A percentile compares a stretch with the other conserved stretches of the same genome.
These are phyloP conservation scores for Eremothecium gossypii DNA, from an alignment of 1,139 yeast species.

Conservation along the genomic window DNA sequence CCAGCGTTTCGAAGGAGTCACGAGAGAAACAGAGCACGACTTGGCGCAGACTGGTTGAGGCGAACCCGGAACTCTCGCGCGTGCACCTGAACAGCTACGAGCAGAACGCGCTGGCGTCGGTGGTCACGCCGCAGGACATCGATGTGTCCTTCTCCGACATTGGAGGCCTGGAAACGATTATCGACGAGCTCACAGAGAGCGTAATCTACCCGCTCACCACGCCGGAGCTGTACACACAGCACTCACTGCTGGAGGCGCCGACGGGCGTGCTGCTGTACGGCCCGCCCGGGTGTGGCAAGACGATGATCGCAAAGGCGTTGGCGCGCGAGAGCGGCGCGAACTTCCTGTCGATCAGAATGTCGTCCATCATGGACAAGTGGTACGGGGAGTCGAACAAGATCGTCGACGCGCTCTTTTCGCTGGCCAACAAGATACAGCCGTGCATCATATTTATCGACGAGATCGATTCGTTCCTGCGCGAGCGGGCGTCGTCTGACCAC, in stretches of 20 bases:
- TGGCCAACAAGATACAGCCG: slow-evolving; percentile 86
- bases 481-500: slow-evolving; percentile 77
- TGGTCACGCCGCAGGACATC: slow-evolving; percentile 78
- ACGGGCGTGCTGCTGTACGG: slow-evolving; percentile 91
- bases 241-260: slow-evolving; percentile 70
- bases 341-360: slow-evolving; percentile 86
- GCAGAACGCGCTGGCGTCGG: slow-evolving; percentile 60
- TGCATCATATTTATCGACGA: slow-evolving; percentile 94
- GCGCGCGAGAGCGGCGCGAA: slow-evolving; percentile 91
- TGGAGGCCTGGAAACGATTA: slow-evolving; percentile 77
- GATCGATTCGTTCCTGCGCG: slow-evolving; percentile 88
- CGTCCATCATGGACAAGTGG: slow-evolving; percentile 96
- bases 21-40: slow-evolving; percentile 60
- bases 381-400: slow-evolving; percentile 94
- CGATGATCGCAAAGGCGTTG: slow-evolving; percentile 93
- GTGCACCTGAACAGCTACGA: slow-evolving; percentile 68
- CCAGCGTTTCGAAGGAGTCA: slow-evolving; percentile 52
- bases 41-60: slow-evolving; percentile 46
- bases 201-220: slow-evolving; percentile 81
- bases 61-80: slow-evolving; percentile 49
- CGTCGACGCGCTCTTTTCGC: slow-evolving; percentile 84
- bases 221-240: slow-evolving; percentile 29
- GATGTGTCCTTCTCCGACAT: slow-evolving; percentile 65
- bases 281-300: slow-evolving; percentile 98
- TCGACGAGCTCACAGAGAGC: slow-evolving; percentile 78